A percentile compares a stretch with the other conserved stretches of the same genome.
Conservation (phyloP, 345 rosid species). For the Psidium friedrichsthalianum region DNA sequence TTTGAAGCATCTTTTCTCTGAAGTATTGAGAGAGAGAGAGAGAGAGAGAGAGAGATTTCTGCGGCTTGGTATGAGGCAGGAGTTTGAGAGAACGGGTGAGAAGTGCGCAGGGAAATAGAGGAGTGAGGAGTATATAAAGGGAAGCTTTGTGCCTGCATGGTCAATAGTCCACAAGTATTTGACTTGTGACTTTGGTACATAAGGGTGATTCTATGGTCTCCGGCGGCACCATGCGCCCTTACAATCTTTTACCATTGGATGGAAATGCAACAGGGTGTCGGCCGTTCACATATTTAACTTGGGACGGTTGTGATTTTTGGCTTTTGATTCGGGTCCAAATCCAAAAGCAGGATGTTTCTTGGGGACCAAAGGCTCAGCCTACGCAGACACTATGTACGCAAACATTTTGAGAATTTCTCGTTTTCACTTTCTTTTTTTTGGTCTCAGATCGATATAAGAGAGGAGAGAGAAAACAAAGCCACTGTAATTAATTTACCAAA, state of each 20-base stretch:
- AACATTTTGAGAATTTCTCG: neutral
- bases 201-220: neutral
- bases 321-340: neutral
- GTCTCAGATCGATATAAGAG: neutral
- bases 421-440: neutral
- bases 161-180: neutral
- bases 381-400: neutral
- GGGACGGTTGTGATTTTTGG: neutral
- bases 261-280: neutral
- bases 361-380: neutral
- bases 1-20: neutral
- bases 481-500: neutral
- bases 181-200: neutral
- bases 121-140: slow-evolving; percentile 60
- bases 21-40: neutral
- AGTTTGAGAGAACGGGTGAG: slow-evolving; percentile 21
- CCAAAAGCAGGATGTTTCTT: neutral
- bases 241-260: neutral
- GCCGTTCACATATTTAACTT: neutral
- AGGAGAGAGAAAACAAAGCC: neutral
- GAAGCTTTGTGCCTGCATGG: slow-evolving; percentile 42
- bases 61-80: neutral
- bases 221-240: neutral
- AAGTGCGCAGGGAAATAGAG: slow-evolving; percentile 19
- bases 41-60: neutral